A percentile compares a stretch with the other conserved stretches of the same genome.
These are phyloP conservation scores for Colletotrichum caudatum DNA, from an alignment of 2,329 filamentous ascomycete species.

Conservation along the genomic window DNA sequence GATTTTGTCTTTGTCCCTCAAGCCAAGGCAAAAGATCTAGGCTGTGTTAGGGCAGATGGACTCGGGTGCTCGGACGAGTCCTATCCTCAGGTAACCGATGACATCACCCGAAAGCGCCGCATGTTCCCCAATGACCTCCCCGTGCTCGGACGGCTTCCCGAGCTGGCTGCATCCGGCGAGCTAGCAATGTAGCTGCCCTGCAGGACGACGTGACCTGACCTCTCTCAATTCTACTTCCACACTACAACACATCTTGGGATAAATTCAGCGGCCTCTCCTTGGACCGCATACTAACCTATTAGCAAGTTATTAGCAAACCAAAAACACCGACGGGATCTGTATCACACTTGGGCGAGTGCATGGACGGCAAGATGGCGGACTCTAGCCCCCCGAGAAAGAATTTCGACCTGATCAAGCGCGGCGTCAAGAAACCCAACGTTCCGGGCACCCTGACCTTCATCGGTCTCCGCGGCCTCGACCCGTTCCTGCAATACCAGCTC, in stretches of 20 bases:
- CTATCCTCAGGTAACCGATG: neutral
- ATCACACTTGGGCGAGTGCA: constrained; percentile 2
- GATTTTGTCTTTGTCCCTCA: neutral
- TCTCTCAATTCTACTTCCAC: neutral
- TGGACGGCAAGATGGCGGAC: constrained; percentile 25
- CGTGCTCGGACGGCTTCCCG: neutral
- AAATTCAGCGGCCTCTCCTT: neutral
- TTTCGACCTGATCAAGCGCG: constrained; percentile 53
- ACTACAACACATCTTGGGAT: neutral
- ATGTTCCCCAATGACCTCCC: constrained; percentile 15
- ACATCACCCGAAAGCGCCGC: constrained; percentile 5
- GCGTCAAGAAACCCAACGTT: constrained; percentile 51
- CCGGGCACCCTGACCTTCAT: constrained; percentile 54
- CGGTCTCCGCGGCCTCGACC: constrained; percentile 53
- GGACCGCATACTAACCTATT: neutral
- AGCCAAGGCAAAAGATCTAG: neutral
- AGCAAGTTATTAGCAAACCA: neutral
- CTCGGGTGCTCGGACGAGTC: neutral
- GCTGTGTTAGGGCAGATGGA: neutral
- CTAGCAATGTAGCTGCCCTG: neutral
- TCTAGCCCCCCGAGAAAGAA: constrained; percentile 16
- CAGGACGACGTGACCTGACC: neutral
- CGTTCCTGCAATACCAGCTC: constrained; percentile 50
- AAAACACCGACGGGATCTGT: neutral
- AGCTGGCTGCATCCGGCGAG: neutral